Conservation (phyloP, 495 filamentous ascomycete species). For the Elaphomyces granulatus region DNA sequence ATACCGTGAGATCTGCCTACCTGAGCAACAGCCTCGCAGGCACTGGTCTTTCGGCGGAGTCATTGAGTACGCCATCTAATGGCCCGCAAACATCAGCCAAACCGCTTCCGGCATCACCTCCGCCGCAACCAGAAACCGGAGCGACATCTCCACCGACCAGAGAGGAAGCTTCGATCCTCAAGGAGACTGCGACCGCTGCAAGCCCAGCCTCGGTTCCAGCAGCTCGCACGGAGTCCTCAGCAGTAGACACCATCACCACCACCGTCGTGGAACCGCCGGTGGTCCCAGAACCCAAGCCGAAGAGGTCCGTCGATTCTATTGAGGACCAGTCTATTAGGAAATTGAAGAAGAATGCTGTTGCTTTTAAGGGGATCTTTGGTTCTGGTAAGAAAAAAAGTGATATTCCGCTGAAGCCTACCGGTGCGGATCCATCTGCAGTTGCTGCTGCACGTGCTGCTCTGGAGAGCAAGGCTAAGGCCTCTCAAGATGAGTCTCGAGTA, state of each 20-base stretch:
- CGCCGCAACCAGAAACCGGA: slow-evolving; percentile 16
- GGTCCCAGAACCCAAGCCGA: too few relatives aligned
- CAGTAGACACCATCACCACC: background rate
- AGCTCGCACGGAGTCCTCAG: background rate
- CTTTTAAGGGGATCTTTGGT: slow-evolving; percentile 36
- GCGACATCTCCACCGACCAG: slow-evolving; percentile 5
- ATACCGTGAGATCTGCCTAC: slow-evolving; percentile 67
- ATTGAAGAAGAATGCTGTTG: slow-evolving; percentile 33
- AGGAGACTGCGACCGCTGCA: slow-evolving; percentile 1
- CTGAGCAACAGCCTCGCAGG: slow-evolving; percentile 57
- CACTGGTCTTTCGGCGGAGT: slow-evolving; percentile 34
- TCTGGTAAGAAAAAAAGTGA: slow-evolving; percentile 28
- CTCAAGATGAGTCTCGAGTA: slow-evolving; percentile 19
- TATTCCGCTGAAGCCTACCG: slow-evolving; percentile 24
- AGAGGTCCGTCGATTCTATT: slow-evolving; percentile 15
- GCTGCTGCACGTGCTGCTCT: slow-evolving; percentile 39
- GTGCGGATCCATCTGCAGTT: slow-evolving; percentile 26
- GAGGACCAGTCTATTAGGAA: slow-evolving; percentile 23
- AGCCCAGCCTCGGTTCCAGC: background rate
- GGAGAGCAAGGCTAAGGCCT: slow-evolving; percentile 27
- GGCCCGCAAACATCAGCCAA: slow-evolving; percentile 1
- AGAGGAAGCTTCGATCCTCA: slow-evolving; percentile 1
- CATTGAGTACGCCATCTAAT: slow-evolving; percentile 5
- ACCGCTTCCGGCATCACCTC: slow-evolving; percentile 10
- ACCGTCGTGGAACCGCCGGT: slow-evolving; percentile 6